Percentiles rank a stretch among this genome's conserved stretches.
phyloP scores from a whole-genome alignment of 1,284 basidiomycete genomes.

The Paramarasmius palmivorus region DNA sequence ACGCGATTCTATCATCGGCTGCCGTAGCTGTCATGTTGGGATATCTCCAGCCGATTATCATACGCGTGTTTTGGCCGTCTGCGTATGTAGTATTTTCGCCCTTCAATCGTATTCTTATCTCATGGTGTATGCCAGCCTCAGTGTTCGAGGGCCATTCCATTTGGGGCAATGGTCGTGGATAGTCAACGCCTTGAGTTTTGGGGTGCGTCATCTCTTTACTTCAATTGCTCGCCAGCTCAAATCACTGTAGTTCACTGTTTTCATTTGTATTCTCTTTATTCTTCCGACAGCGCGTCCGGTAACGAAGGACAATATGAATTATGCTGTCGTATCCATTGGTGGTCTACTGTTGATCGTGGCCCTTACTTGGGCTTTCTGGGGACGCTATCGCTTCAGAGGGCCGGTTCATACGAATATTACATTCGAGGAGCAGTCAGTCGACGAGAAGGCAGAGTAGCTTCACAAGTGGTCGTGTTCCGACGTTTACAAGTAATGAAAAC shows the following conservation, averaged over 20 bases:
- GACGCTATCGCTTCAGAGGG: conserved; percentile 33
- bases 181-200: conserved; percentile 48
- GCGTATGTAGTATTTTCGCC: conserved; percentile 36
- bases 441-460: conserved; percentile 23
- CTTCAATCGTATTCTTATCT: background rate
- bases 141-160: conserved; percentile 51
- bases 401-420: conserved; percentile 29
- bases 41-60: conserved; percentile 58
- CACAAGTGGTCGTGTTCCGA: no score
- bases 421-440: conserved; percentile 25
- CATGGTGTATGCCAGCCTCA: conserved; percentile 31
- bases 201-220: conserved; percentile 32
- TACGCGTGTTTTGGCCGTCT: conserved; percentile 58
- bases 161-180: conserved; percentile 55
- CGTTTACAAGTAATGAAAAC: no score
- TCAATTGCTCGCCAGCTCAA: background rate
- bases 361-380: conserved; percentile 44
- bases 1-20: conserved; percentile 55
- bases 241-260: conserved; percentile 45
- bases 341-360: conserved; percentile 41
- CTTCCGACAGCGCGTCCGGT: conserved; percentile 63
- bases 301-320: conserved; percentile 64
- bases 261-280: conserved; percentile 58
- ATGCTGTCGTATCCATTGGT: conserved; percentile 54
- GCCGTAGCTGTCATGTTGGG: conserved; percentile 62